Evolutionary conservation across 163 green algal species (phyloP), one percentile per base, ranked within the genome.

Genomic region (Scenedesmus sp.): DNA sequence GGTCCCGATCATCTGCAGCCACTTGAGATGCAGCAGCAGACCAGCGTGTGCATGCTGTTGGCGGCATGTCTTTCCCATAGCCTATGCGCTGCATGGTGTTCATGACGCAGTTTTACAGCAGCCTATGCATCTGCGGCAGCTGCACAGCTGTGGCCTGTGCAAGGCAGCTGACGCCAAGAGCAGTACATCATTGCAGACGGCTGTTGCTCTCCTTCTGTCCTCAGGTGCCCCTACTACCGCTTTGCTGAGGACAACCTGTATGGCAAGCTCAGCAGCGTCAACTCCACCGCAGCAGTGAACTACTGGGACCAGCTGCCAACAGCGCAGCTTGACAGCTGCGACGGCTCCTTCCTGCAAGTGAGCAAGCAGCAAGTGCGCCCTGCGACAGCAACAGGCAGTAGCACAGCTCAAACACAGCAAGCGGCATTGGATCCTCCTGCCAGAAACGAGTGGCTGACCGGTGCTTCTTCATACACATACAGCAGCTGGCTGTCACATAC

Each of bases 161-260:
- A 79, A n/a, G 70, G 23, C 2, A 52, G 46, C 5, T 7, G 18
- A 5, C 6, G 4, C 66, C 46, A 18, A 79, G 23, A 52, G 13
- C 23, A 79, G 5, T 6, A 52, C 23, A 79, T 52, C 6, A 7
- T 46, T 52, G 12, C 3, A 52, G 23, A 6, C 26, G 20, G 9
- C 60, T 83, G 55, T 67, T 57, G 12, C 84, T n/a, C 59, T 64
- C 0, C 18, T 91, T 74, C 1, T 88, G 73, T 73, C 10, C 70
- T 6, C 96, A 97, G 96, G 85, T 98, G 96, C 86, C 95, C 96
- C 0, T 97, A 97, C 94, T 97, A 97, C 89, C 81, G 87, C 4
- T 93, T 96, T 64, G 95, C 94, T 18, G 90, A 96, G 88, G 20
- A 94, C 2, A 73, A 74, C 62, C 79, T 98, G 54, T 97, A 96